Evolutionary conservation across 371 early-diverging fungal genomes (phyloP), one percentile per base, ranked within the genome.

Genomic region (Coemansia linderi): DNA sequence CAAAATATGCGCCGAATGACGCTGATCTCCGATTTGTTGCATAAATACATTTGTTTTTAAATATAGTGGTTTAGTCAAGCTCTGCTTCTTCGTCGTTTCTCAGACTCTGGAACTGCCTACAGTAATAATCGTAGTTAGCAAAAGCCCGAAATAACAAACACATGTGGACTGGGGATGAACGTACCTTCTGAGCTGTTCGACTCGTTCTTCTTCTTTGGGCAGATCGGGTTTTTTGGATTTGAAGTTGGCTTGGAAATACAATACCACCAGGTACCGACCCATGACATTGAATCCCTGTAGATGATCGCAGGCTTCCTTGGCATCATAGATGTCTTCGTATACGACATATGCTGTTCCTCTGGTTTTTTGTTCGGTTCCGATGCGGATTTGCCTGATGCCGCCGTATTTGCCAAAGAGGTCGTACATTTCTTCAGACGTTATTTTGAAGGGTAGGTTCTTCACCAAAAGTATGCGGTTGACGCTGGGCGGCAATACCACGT

Each of bases 391-490:
- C 65, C 98, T 85, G 63, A 98, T 93, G 8, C 96, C 90, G 4
- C 98, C 98, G 73, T 97, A 96, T 85, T 95, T 93, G 61, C 97
- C 98, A 89, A 98, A 98, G 59, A 98, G 86, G 74, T 96, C 96
- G 78, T 93, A 98, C 89, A 97, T 88, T 68, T 98, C 97, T 73
- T 96, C 97, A 0, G 92, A 72, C 4, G 95, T 91, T 66, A 96
- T 93, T 83, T 96, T 95, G 84, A 92, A 96, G 2, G 99, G 96
- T 39, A 98, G 84, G 81, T 97, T 97, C 58, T 92, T 88, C 37
- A 97, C 92, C 69, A 94, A 90, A 31, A 97, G 85, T 1, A 93
- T 91, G 66, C 97, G 84, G 79, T 95, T 97, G 29, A 95, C 96
- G 81, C 93, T 95, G 44, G 96, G 94, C 54, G 97, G 93, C 61